Conservation (phyloP, 164 flowering plant genomes). For the Magnolia kwangsiensis region DNA sequence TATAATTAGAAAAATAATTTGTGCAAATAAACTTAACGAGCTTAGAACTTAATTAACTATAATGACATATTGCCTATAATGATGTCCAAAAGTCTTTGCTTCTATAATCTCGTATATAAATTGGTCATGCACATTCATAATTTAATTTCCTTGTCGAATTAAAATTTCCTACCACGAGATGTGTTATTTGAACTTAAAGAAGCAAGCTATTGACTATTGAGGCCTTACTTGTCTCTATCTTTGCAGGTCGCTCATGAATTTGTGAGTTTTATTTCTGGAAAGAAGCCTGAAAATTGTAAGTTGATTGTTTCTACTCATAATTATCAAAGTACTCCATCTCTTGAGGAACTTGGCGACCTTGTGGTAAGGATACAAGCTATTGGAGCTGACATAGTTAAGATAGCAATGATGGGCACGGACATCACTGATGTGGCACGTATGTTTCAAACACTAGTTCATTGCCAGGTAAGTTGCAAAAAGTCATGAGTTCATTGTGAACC, state of each 20-base stretch:
- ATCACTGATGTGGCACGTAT: slow-evolving; percentile 82
- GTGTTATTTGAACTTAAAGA: no score
- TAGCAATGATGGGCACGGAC: slow-evolving; percentile 83
- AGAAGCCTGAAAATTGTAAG: slow-evolving; percentile 60
- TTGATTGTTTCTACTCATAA: slow-evolving; percentile 91
- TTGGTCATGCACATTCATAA: neutral
- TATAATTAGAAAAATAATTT: no score
- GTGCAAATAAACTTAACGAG: no score
- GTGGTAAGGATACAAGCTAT: slow-evolving; percentile 76
- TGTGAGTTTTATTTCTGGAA: slow-evolving; percentile 48
- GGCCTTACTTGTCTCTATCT: neutral
- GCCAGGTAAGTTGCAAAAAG: slow-evolving; percentile 57
- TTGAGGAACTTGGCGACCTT: slow-evolving; percentile 78
- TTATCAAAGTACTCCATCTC: slow-evolving; percentile 74
- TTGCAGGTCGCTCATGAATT: slow-evolving; percentile 82
- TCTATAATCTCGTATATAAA: neutral
- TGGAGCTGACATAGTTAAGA: slow-evolving; percentile 97
- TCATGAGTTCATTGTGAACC: neutral
- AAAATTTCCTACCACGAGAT: neutral
- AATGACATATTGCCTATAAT: neutral
- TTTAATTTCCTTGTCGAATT: neutral
- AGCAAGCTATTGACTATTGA: neutral
- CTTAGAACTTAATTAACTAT: neutral
- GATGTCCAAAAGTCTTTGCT: neutral
- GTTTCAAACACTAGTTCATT: slow-evolving; percentile 73